phyloP scores from a whole-genome alignment of 2,329 filamentous ascomycete genomes.

The Aspergillus viridinutans region DNA sequence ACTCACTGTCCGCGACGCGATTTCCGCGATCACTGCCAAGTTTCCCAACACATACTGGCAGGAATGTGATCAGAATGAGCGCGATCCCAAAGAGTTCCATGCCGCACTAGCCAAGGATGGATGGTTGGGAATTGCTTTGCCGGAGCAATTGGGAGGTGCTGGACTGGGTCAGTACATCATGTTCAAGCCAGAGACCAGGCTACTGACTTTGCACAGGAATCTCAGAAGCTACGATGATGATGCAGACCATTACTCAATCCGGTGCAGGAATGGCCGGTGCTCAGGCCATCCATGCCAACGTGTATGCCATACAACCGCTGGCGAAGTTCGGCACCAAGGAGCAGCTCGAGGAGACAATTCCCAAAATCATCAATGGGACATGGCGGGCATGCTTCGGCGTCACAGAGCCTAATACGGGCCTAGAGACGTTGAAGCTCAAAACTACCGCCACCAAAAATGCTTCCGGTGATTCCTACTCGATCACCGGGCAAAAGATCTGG shows the following conservation, averaged over 20 bases:
- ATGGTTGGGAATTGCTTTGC: constrained; percentile 77
- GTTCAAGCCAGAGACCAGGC: no score
- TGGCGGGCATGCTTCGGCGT: constrained; percentile 77
- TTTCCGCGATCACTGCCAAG: constrained; percentile 62
- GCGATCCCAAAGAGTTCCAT: constrained; percentile 73
- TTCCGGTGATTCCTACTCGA: constrained; percentile 57
- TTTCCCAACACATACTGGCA: constrained; percentile 74
- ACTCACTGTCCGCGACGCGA: constrained; percentile 65
- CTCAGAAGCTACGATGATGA: constrained; percentile 80
- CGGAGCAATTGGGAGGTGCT: constrained; percentile 68
- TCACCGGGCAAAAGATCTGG: constrained; percentile 84
- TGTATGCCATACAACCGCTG: constrained; percentile 62
- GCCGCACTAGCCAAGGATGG: constrained; percentile 68
- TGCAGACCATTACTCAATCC: constrained; percentile 71
- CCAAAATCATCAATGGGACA: constrained; percentile 66
- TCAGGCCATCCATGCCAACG: constrained; percentile 56
- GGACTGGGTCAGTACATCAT: constrained; percentile 50
- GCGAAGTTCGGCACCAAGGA: constrained; percentile 66
- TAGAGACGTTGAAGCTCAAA: constrained; percentile 69
- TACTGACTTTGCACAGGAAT: constrained; percentile 43
- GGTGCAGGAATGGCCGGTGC: constrained; percentile 73
- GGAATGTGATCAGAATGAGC: constrained; percentile 63
- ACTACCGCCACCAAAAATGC: constrained; percentile 57
- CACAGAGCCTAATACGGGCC: constrained; percentile 75
- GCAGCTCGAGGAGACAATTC: constrained; percentile 62